Evolutionary conservation across 495 filamentous ascomycete genomes (phyloP).

Genomic region (Haplographium delicatum): DNA sequence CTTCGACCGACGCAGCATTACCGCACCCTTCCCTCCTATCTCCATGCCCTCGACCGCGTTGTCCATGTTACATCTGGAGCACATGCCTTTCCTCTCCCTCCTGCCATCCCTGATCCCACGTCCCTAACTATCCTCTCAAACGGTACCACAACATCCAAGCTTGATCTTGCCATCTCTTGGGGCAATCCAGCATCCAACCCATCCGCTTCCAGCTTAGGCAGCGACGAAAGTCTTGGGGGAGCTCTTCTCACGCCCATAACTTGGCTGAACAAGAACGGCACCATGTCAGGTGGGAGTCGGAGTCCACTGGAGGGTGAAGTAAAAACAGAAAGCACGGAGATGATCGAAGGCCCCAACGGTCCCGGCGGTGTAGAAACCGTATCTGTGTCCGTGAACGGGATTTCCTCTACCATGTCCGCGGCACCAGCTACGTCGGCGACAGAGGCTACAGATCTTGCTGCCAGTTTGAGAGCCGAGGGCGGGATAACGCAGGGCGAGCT

Average conservation of each 20-base stretch:
- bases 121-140: slow-evolving; percentile 32
- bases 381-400: slow-evolving; percentile 60
- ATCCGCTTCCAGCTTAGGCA: slow-evolving; percentile 46
- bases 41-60: slow-evolving; percentile 86
- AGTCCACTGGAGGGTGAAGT: slow-evolving; percentile 45
- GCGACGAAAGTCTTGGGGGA: slow-evolving; percentile 85
- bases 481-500: slow-evolving; percentile 73
- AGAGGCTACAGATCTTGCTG: neutral
- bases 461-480: slow-evolving; percentile 35
- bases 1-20: slow-evolving; percentile 74
- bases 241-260: slow-evolving; percentile 91
- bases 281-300: neutral
- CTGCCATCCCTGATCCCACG: slow-evolving; percentile 47
- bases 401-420: slow-evolving; percentile 36
- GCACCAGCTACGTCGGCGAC: slow-evolving; percentile 19
- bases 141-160: slow-evolving; percentile 14
- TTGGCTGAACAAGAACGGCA: slow-evolving; percentile 52
- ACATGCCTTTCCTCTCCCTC: slow-evolving; percentile 76
- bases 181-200: slow-evolving; percentile 30
- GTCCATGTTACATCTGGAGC: slow-evolving; percentile 82
- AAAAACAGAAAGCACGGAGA: slow-evolving; percentile 61
- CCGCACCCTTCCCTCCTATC: slow-evolving; percentile 70
- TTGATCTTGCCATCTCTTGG: slow-evolving; percentile 27
- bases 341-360: slow-evolving; percentile 67
- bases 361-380: slow-evolving; percentile 68